A percentile compares a stretch with the other conserved stretches of the same genome.
phyloP scores from a whole-genome alignment of 129 eudicot genomes.

The Rutidosis leptorrhynchoides region DNA sequence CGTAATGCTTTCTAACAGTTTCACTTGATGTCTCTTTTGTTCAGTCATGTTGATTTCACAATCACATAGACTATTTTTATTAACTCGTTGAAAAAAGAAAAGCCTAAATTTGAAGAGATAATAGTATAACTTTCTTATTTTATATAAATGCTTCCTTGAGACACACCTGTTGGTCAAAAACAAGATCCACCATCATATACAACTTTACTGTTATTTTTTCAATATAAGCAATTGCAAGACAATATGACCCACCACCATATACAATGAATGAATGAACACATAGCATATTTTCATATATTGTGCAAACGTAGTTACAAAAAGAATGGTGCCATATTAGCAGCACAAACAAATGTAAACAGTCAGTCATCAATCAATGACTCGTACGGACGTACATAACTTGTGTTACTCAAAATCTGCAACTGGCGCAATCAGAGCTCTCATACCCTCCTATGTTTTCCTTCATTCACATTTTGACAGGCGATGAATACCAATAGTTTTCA shows the following conservation, averaged over 20 bases:
- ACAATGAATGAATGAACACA: background rate
- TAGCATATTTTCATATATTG: conserved; percentile 8
- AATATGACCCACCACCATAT: background rate
- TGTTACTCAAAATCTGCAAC: conserved; percentile 6
- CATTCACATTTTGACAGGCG: conserved; percentile 17
- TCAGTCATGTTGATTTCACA: too few species aligned
- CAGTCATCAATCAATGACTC: background rate
- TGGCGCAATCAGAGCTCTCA: conserved; percentile 10
- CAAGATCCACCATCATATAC: too few species aligned
- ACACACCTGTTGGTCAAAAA: too few species aligned
- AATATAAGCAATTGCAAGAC: too few species aligned
- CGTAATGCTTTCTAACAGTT: too few species aligned
- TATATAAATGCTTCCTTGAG: too few species aligned
- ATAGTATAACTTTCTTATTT: too few species aligned
- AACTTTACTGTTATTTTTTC: too few species aligned
- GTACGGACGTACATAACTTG: conserved; percentile 1
- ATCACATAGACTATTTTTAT: too few species aligned
- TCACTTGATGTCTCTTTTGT: too few species aligned
- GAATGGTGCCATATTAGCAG: background rate
- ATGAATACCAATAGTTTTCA: conserved; percentile 17
- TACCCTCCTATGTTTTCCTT: conserved; percentile 17
- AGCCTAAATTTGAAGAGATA: too few species aligned
- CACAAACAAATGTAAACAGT: background rate
- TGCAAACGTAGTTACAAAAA: conserved; percentile 5
- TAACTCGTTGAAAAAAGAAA: too few species aligned